Percentiles rank a stretch among this genome's conserved stretches.
Conservation (phyloP, 1,284 basidiomycete genomes). For the Austroboletus niveus region DNA sequence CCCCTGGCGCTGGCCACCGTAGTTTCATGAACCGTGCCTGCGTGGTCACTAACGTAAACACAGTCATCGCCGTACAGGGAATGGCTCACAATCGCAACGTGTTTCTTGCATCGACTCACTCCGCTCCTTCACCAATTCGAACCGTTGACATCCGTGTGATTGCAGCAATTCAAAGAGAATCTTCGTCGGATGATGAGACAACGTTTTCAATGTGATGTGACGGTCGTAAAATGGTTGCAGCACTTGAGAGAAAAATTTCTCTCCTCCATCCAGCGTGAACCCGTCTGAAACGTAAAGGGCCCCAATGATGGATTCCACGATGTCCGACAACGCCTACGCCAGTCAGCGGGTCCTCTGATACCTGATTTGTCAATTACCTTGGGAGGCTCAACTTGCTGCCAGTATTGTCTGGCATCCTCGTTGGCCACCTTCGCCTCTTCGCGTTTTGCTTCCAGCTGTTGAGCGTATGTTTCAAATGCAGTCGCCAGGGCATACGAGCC, state of each 20-base stretch:
- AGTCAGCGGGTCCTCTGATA: slow-evolving; percentile 11
- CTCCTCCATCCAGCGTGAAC: slow-evolving; percentile 56
- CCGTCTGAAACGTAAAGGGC: slow-evolving; percentile 74
- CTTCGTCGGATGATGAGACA: slow-evolving; percentile 73
- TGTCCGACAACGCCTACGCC: slow-evolving; percentile 64
- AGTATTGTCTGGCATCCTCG: slow-evolving; percentile 67
- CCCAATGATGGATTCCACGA: slow-evolving; percentile 74
- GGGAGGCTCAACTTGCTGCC: slow-evolving; percentile 71
- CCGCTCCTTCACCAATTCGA: slow-evolving; percentile 50
- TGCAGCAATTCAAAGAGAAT: slow-evolving; percentile 69
- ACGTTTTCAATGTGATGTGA: slow-evolving; percentile 65
- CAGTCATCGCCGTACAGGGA: neutral
- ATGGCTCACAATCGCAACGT: slow-evolving; percentile 48
- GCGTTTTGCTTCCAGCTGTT: slow-evolving; percentile 44
- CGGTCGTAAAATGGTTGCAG: slow-evolving; percentile 73
- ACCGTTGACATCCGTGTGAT: slow-evolving; percentile 63
- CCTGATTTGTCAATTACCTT: slow-evolving; percentile 49
- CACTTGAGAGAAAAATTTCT: slow-evolving; percentile 62
- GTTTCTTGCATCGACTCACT: slow-evolving; percentile 38
- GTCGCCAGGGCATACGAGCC: slow-evolving; percentile 51
- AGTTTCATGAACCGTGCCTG: slow-evolving; percentile 66
- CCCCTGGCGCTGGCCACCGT: slow-evolving; percentile 60
- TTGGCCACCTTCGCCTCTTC: slow-evolving; percentile 48
- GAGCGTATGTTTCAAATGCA: slow-evolving; percentile 54
- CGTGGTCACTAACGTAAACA: slow-evolving; percentile 13